A percentile compares a stretch with the other conserved stretches of the same genome.
These are phyloP conservation scores for Linum lewisii DNA, from an alignment of 345 rosid species.

Conservation along the genomic window DNA sequence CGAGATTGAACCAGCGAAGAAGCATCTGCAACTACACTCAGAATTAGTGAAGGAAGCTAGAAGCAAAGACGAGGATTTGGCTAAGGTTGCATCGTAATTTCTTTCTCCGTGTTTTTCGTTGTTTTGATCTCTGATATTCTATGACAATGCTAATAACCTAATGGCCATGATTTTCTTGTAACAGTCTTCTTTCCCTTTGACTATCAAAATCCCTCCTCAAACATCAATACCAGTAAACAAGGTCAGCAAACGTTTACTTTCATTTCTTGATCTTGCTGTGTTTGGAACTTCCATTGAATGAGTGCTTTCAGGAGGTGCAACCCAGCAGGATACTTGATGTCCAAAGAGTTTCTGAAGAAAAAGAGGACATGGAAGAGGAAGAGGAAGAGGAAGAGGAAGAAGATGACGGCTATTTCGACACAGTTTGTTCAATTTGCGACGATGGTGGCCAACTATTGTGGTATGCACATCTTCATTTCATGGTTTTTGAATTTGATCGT, in stretches of 20 bases:
- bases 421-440: slow-evolving; percentile 20
- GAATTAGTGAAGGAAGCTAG: neutral
- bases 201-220: neutral
- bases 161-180: neutral
- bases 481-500: neutral
- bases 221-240: neutral
- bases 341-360: neutral
- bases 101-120: neutral
- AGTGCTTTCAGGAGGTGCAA: neutral
- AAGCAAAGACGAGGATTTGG: neutral
- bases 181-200: neutral
- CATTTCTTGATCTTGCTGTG: neutral
- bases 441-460: slow-evolving; percentile 17
- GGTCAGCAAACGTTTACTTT: neutral
- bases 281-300: neutral
- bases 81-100: neutral
- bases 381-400: neutral
- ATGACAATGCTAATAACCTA: neutral
- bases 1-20: neutral
- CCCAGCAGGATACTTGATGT: neutral
- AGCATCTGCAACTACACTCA: neutral
- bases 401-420: slow-evolving; percentile 7
- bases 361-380: neutral
- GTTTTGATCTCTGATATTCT: neutral
- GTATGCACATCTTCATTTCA: neutral